Base-by-base conservation (phyloP, 805 yeast species). In the Kodamaea laetipori region DNA sequence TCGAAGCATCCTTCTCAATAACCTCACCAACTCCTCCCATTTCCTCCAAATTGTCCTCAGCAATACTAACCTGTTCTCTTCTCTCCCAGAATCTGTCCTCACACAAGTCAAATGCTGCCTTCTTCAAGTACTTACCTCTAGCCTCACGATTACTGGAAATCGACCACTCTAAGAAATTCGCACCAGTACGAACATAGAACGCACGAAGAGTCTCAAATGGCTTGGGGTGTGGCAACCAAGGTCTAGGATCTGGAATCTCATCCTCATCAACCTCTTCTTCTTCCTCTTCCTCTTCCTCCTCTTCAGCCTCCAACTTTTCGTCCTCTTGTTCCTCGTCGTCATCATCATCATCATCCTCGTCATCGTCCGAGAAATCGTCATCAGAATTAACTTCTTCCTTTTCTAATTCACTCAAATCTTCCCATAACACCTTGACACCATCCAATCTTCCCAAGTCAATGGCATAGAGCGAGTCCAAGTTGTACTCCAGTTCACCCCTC, bases 51-150 rank as follows among this genome's bases (percentile, higher is more conserved):
- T 82, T 80, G 54, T 92, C 98, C 67, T 92, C 99, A 39, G 87
- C 86, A 31, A 81, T 76, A 61, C 95, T 82, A 17, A 92, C 83
- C 56, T 83, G 92, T 55, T 92, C 98, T 68, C 97, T 82, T 70
- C 98, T 85, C 62, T 92, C 98, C 98, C 98, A 92, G 94, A 96
- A 92, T 69, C 99, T 80, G 52, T 85, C 92, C 65, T 90, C 96
- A 62, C 94, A 85, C 48, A 92, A 67, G 49, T 90, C 97, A 60
- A 92, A 92, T 0, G 97, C 84, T 34, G 87, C 85, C 43, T 84
- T 83, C 68, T 92, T 90, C 63, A 92, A 76, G 57, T 86, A 84
- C 62, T 92, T 92, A 42, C 97, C 98, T 56, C 95, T 80, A 10
- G 89, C 83, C 45, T 86, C 90, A 53, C 86, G 77, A 54, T 89